Base-by-base conservation (phyloP, 2,329 filamentous ascomycete species). In the Cryoendolithus antarcticus region DNA sequence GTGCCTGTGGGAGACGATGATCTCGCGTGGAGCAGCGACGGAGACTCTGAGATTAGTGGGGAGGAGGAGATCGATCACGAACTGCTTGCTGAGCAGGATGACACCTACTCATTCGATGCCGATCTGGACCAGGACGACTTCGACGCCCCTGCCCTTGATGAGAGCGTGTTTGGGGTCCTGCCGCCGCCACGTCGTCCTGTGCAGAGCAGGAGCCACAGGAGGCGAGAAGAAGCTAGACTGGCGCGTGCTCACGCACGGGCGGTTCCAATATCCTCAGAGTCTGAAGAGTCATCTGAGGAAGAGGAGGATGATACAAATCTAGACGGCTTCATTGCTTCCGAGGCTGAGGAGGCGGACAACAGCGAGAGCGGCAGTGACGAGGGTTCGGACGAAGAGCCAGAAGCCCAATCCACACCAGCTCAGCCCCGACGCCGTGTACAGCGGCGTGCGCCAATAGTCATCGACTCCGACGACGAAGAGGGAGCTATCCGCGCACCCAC, bases 1-100 rank as follows among this genome's bases (percentile, higher is more conserved):
- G 45, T 65, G 41, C 67, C 71, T 36, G 72, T 70, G 38, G 64
- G 67, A 36, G 62, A 67, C 13, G 67, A 70, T 39, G 62, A 65
- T 40, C 62, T 64, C 11, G 57, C 59, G 42, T 62, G 57, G 15
- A 40, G 42, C 13, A 40, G 48, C 24, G 47, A 48, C 9, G 48
- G 48, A 10, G 46, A 46, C 2, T 42, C 44, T 33, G 43, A 47
- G 15, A 36, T 38, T 3, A 44, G 32, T 36, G 37, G 24, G 35
- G 57, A 60, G 34, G 45, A 51, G 41, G 51, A 45, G 32, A 51
- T 53, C 32, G 61, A 62, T 43, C 57, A 48, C 7, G 57, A 60
- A 24, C 36, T 57, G 10, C 65, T 67, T 10, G 53, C 55, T 29
- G 50, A 68, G 49, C 53, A 64, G 46, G 64, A 71, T 27, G 62